Evolutionary conservation across 2,329 filamentous ascomycete genomes (phyloP).

Genomic region (Didymella pomorum): DNA sequence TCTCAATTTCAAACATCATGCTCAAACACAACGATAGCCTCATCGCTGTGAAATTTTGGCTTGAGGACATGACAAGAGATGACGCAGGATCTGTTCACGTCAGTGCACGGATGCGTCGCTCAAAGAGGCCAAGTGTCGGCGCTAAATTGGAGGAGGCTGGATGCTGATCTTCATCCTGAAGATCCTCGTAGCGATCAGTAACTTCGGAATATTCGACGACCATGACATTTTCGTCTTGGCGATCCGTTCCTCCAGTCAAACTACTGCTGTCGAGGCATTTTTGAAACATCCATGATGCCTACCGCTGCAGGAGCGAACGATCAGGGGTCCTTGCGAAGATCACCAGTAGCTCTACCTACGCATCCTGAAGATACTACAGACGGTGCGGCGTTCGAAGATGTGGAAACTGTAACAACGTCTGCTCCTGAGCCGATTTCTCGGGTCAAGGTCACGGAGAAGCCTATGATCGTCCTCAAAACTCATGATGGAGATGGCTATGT

Average conservation of each 20-base stretch:
- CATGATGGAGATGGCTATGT: conserved; percentile 15
- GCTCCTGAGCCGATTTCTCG: neutral
- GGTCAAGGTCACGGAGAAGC: too few species aligned
- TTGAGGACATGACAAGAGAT: neutral
- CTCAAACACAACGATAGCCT: neutral
- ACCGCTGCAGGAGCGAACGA: too few species aligned
- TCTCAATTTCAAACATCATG: too few species aligned
- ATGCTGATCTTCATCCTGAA: conserved; percentile 8
- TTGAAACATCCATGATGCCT: neutral
- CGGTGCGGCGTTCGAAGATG: neutral
- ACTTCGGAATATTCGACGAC: neutral
- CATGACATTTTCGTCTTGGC: neutral
- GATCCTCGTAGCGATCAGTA: neutral
- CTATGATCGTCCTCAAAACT: conserved; percentile 4
- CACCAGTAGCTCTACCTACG: neutral
- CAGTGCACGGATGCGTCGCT: neutral
- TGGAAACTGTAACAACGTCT: neutral
- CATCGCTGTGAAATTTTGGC: neutral
- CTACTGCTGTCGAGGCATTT: too few species aligned
- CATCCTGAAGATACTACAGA: neutral
- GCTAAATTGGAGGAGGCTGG: conserved; percentile 18
- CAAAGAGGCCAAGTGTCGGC: conserved; percentile 9
- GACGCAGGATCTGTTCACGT: neutral
- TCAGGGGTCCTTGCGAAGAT: neutral
- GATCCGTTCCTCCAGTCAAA: neutral